Percentiles rank a stretch among this genome's conserved stretches.
phyloP scores from a whole-genome alignment of 345 rosid species.

The Corymbia maculata region DNA sequence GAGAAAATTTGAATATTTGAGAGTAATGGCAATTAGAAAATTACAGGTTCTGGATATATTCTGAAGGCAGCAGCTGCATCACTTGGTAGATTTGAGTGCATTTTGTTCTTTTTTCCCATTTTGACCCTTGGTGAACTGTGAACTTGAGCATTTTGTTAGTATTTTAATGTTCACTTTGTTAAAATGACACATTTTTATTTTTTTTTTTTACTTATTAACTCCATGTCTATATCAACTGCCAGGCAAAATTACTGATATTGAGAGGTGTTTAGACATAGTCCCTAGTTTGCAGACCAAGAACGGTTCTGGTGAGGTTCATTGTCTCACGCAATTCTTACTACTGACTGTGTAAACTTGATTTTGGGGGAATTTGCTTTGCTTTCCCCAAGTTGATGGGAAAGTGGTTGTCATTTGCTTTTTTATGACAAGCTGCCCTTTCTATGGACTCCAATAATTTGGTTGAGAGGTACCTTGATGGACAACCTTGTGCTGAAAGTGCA shows the following conservation, averaged over 20 bases:
- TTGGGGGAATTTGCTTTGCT: neutral
- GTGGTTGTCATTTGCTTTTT: neutral
- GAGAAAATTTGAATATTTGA: too few relatives aligned
- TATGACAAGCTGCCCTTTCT: neutral
- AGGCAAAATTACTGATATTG: constrained; percentile 97
- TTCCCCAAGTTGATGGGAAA: neutral
- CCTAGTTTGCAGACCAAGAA: constrained; percentile 72
- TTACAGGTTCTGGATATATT: too few relatives aligned
- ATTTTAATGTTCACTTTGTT: constrained; percentile 17
- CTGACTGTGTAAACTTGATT: neutral
- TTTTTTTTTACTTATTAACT: neutral
- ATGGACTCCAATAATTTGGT: neutral
- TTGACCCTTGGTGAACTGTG: neutral
- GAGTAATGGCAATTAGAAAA: too few relatives aligned
- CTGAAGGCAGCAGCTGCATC: too few relatives aligned
- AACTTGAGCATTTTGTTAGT: neutral
- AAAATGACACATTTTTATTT: constrained; percentile 9
- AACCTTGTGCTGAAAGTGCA: neutral
- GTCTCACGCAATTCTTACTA: neutral
- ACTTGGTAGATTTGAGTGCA: neutral
- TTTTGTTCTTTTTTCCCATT: neutral
- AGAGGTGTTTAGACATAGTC: constrained; percentile 83
- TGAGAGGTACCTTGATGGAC: neutral
- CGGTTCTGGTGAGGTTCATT: constrained; percentile 84
- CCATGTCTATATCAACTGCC: neutral